A percentile compares a stretch with the other conserved stretches of the same genome.
Evolutionary conservation across 2,329 filamentous ascomycete species (phyloP).

Genomic region (Aspergillus pseudotamarii): DNA sequence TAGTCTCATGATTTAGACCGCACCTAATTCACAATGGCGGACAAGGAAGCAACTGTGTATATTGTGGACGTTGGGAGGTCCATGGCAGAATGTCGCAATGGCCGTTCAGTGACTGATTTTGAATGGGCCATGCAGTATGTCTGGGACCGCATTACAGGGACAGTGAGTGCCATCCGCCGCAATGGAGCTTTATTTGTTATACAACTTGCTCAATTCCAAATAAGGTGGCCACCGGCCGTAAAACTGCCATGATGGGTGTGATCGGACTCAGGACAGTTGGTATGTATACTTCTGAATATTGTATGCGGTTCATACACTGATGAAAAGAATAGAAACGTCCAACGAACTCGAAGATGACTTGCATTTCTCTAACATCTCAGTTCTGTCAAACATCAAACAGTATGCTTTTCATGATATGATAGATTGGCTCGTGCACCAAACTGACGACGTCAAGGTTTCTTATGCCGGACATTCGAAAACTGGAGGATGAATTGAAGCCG

Average conservation of each 20-base stretch:
- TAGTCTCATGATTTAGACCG: not conserved
- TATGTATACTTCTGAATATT: conserved; percentile 26
- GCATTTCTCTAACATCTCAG: conserved; percentile 78
- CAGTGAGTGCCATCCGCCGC: conserved; percentile 54
- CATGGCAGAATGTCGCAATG: conserved; percentile 75
- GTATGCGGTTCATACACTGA: conserved; percentile 15
- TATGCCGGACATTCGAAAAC: conserved; percentile 68
- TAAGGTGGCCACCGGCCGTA: conserved; percentile 67
- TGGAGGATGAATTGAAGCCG: conserved; percentile 67
- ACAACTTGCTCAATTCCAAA: not conserved
- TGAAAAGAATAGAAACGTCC: conserved; percentile 56
- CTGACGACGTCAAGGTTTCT: conserved; percentile 49
- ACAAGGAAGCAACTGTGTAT: conserved; percentile 91
- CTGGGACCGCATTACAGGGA: conserved; percentile 87
- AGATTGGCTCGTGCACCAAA: not conserved
- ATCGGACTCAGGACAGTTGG: conserved; percentile 79
- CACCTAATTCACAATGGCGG: conserved; percentile 65
- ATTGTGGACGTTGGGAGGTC: conserved; percentile 84
- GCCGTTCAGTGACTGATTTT: conserved; percentile 75
- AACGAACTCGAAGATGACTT: conserved; percentile 69
- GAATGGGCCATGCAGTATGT: conserved; percentile 90
- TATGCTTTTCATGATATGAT: conserved; percentile 51
- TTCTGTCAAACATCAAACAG: conserved; percentile 68
- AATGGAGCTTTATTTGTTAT: not conserved
- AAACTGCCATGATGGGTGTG: conserved; percentile 75